Evolutionary conservation across 176 grass and related monocot species (phyloP).

Genomic region (Musa troglodytarum): DNA sequence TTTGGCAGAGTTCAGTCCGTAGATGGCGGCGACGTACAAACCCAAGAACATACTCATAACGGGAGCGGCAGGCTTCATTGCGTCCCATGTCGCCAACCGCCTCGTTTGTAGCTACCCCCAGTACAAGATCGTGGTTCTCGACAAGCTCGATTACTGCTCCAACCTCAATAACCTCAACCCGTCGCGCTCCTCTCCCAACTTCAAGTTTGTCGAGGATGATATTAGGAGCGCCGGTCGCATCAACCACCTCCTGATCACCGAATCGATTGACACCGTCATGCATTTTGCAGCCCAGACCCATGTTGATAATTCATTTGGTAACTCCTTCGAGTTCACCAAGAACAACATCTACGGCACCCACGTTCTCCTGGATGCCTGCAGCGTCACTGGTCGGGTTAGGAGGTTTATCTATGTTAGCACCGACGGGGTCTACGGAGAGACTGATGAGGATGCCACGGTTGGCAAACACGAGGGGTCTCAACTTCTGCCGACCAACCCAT

Average conservation of each 20-base stretch:
- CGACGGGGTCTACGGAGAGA: slow-evolving; percentile 17
- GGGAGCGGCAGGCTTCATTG: slow-evolving; percentile 21
- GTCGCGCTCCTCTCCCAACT: slow-evolving; percentile 4
- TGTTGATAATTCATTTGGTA: slow-evolving; percentile 20
- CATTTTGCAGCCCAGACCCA: slow-evolving; percentile 22
- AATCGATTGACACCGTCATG: slow-evolving; percentile 25
- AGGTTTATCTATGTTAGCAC: slow-evolving; percentile 22
- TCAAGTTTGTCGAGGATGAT: slow-evolving; percentile 19
- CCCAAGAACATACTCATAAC: slow-evolving; percentile 18
- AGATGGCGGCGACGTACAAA: slow-evolving; percentile 6
- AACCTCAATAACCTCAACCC: slow-evolving; percentile 22
- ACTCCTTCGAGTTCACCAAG: slow-evolving; percentile 23
- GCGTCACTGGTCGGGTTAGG: slow-evolving; percentile 10
- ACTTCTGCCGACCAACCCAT: slow-evolving; percentile 17
- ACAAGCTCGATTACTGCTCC: slow-evolving; percentile 23
- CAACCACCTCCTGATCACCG: slow-evolving; percentile 14
- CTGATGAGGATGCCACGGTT: slow-evolving; percentile 15
- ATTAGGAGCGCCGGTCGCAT: slow-evolving; percentile 11
- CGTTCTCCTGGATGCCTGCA: slow-evolving; percentile 20
- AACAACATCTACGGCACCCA: slow-evolving; percentile 24
- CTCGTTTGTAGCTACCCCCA: slow-evolving; percentile 11
- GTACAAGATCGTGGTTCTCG: slow-evolving; percentile 22
- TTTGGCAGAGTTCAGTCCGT: background rate
- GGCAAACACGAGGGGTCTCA: slow-evolving; percentile 17
- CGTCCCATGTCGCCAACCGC: slow-evolving; percentile 15